phyloP scores from a whole-genome alignment of 192 early-diverging fungal genomes.

The Podila epigama region DNA sequence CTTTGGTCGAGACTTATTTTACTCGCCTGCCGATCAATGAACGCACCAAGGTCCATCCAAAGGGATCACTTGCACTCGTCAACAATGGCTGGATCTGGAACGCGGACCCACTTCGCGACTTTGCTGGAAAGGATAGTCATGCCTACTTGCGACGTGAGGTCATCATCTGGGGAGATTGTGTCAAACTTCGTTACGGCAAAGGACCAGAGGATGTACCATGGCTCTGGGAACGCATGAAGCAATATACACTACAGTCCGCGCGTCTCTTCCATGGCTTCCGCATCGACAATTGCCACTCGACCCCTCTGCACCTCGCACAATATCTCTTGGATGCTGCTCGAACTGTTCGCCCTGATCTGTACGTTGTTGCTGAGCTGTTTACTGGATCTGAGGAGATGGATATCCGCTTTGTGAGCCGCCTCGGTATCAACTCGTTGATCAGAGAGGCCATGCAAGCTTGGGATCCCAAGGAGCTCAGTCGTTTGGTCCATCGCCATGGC shows the following conservation, averaged over 20 bases:
- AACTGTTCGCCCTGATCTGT: constrained; percentile 85
- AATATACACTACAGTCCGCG: constrained; percentile 91
- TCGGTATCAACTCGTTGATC: constrained; percentile 97
- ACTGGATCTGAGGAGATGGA: constrained; percentile 97
- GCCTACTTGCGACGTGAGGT: constrained; percentile 95
- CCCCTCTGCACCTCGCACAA: constrained; percentile 93
- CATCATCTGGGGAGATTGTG: constrained; percentile 99
- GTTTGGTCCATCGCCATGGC: constrained; percentile 90
- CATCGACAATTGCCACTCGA: constrained; percentile 99
- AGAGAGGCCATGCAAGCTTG: constrained; percentile 99
- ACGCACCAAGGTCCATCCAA: constrained; percentile 58
- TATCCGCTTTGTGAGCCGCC: constrained; percentile 86
- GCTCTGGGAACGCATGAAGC: constrained; percentile 93
- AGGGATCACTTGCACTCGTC: constrained; percentile 79
- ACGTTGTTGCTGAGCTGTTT: constrained; percentile 98
- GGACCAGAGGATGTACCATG: constrained; percentile 88
- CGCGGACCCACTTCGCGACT: constrained; percentile 89
- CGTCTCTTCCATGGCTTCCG: constrained; percentile 93
- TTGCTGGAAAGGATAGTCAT: constrained; percentile 86
- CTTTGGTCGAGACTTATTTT: constrained; percentile 97
- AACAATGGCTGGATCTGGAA: constrained; percentile 99
- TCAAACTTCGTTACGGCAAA: constrained; percentile 95
- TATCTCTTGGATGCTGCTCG: constrained; percentile 93
- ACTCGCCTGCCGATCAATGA: constrained; percentile 77
- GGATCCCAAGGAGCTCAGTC: constrained; percentile 88